Evolutionary conservation across 805 yeast species (phyloP).

Genomic region (Lipomyces sp.): DNA sequence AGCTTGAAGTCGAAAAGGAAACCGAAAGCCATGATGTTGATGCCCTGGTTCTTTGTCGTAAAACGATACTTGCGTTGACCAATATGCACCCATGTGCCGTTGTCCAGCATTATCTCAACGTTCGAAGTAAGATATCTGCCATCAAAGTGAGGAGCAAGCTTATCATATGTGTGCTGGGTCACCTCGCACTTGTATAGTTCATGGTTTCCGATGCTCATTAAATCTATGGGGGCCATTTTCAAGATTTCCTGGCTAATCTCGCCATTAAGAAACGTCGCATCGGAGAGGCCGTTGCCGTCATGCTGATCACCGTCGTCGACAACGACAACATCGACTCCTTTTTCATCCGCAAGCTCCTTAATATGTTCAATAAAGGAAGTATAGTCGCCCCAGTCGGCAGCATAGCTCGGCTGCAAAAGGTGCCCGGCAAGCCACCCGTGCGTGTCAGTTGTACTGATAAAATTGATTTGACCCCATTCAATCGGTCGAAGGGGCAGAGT

Average conservation of each 20-base stretch:
- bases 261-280: constrained; percentile 75
- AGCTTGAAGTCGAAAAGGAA: constrained; percentile 74
- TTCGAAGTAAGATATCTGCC: constrained; percentile 57
- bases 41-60: constrained; percentile 52
- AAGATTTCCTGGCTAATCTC: constrained; percentile 58
- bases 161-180: constrained; percentile 61
- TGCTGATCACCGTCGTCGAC: constrained; percentile 92
- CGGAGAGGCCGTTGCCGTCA: constrained; percentile 86
- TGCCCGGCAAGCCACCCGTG: constrained; percentile 97
- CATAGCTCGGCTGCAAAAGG: constrained; percentile 66
- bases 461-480: constrained; percentile 69
- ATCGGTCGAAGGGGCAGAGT: constrained; percentile 51
- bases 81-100: constrained; percentile 53
- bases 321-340: constrained; percentile 61
- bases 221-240: constrained; percentile 61
- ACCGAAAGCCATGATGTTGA: constrained; percentile 64
- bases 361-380: constrained; percentile 61
- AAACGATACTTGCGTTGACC: constrained; percentile 68
- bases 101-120: constrained; percentile 37
- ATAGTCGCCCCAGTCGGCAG: constrained; percentile 92
- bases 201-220: constrained; percentile 86
- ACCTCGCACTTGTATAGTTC: constrained; percentile 72
- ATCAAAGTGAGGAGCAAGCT: constrained; percentile 53
- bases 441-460: constrained; percentile 92
- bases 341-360: constrained; percentile 43